phyloP scores from a whole-genome alignment of 345 rosid genomes.

The Isatis tinctoria region DNA sequence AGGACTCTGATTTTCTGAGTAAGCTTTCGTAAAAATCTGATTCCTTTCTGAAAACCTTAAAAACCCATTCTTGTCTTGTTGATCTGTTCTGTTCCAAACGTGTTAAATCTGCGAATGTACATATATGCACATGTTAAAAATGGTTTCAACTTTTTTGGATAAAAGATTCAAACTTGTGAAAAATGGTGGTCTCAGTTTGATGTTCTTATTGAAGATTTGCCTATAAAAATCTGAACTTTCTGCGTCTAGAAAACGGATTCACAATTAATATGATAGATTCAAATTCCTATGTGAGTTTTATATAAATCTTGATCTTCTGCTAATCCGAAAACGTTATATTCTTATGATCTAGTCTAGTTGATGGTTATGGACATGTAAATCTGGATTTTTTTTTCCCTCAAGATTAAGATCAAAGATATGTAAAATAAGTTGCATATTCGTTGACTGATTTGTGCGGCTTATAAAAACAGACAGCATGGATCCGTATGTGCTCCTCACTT shows the following conservation, averaged over 20 bases:
- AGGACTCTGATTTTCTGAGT: slow-evolving; percentile 52
- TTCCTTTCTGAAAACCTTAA: neutral
- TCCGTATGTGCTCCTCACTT: slow-evolving; percentile 58
- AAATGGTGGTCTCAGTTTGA: neutral
- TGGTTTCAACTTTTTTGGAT: slow-evolving; percentile 4
- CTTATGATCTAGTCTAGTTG: neutral
- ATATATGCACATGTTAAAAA: neutral
- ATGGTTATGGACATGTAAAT: neutral
- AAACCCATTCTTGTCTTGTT: neutral
- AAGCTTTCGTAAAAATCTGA: neutral
- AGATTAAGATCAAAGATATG: neutral
- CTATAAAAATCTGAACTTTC: neutral
- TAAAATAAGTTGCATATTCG: neutral
- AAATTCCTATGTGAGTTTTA: neutral
- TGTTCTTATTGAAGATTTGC: neutral
- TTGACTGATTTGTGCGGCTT: neutral
- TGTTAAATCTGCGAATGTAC: slow-evolving; percentile 11
- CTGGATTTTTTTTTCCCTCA: neutral
- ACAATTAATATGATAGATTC: slow-evolving; percentile 5
- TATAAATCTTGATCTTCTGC: neutral
- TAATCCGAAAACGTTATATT: neutral
- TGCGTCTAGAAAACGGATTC: neutral
- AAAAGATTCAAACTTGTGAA: neutral
- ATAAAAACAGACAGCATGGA: slow-evolving; percentile 54
- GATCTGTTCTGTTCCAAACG: neutral